Conservation (phyloP, 1,139 yeast genomes). For the Kodamaea suecica region DNA sequence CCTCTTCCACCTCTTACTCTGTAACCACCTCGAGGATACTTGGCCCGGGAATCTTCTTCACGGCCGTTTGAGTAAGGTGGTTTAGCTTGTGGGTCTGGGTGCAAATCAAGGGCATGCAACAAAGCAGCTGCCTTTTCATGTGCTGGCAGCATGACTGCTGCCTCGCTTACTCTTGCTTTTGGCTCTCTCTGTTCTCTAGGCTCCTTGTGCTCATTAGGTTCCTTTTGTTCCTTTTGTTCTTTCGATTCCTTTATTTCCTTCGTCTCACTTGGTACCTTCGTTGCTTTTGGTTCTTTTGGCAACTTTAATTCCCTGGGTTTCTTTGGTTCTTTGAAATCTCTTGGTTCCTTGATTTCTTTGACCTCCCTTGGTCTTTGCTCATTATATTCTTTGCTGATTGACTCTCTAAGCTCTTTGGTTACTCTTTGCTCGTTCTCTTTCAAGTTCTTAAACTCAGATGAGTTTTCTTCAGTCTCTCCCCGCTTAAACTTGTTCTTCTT, state of each 20-base stretch:
- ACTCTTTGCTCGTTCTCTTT: neutral
- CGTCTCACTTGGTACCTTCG: neutral
- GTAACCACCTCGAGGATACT: conserved; percentile 16
- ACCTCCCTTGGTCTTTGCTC: neutral
- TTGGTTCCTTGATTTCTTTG: neutral
- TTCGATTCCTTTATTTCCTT: neutral
- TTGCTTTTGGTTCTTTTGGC: neutral
- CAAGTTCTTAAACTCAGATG: neutral
- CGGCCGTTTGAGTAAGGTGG: conserved; percentile 7
- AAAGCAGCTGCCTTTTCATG: conserved; percentile 5
- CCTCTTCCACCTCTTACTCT: conserved; percentile 22
- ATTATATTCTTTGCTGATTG: neutral
- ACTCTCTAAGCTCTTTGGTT: conserved; percentile 1
- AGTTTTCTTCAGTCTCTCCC: conserved; percentile 2
- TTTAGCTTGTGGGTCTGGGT: conserved; percentile 4
- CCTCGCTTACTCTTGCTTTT: conserved; percentile 1
- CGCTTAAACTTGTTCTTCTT: conserved; percentile 1
- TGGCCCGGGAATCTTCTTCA: conserved; percentile 9
- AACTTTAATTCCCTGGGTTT: neutral
- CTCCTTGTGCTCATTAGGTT: conserved; percentile 6
- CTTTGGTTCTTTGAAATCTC: neutral
- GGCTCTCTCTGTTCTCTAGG: conserved; percentile 2
- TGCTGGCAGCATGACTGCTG: conserved; percentile 1
- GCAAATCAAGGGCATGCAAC: conserved; percentile 7
- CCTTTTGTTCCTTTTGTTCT: conserved; percentile 1